Evolutionary conservation across 441 rosid genomes (phyloP), one percentile per base, ranked within the genome.

Genomic region (Gossypium schwendimanii): DNA sequence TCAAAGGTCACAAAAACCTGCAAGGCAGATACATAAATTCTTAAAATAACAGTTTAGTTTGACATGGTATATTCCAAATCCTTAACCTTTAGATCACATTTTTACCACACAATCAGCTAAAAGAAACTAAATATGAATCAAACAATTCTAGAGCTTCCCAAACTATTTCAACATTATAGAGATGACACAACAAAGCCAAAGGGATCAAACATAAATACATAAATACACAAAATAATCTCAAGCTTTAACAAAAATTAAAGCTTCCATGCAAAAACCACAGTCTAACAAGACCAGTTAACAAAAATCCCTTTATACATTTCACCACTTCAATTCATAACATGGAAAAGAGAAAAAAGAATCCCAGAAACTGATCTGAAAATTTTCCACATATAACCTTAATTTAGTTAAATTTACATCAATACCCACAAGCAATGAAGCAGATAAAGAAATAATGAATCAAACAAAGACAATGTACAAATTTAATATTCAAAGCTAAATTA

Each of bases 81-180:
- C n/a, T 45, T 14, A 65, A 65, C 6, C 68, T 65, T 45, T 65
- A 28, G 62, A 53, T 54, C 52, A 20, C 33, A 69, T 5, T 54
- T 69, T 53, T 21, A 69, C 50, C 49, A 55, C 14, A 23, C 63
- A 69, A 39, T 18, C 62, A 36, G 63, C 21, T 0, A 12, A 11
- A 54, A 54, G 47, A 36, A 69, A 41, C 14, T 49, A 20, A 53
- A 52, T 20, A 69, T 18, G 62, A 69, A 69, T 50, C 60, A n/a
- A 64, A 18, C 57, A 44, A 45, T 44, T 63, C 62, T 15, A 57
- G 4, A 68, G 6, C 41, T 41, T 41, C 53, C 50, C 50, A 6
- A 50, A 64, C 53, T 68, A 74, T 8, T 74, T 69, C 57, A 76
- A 12, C 41, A 33, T 15, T 33, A 77, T 39, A 68, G 23, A 47